phyloP scores from a whole-genome alignment of 225 moss, liverwort and hornwort genomes.

The Pseudisothecium myosuroides region DNA sequence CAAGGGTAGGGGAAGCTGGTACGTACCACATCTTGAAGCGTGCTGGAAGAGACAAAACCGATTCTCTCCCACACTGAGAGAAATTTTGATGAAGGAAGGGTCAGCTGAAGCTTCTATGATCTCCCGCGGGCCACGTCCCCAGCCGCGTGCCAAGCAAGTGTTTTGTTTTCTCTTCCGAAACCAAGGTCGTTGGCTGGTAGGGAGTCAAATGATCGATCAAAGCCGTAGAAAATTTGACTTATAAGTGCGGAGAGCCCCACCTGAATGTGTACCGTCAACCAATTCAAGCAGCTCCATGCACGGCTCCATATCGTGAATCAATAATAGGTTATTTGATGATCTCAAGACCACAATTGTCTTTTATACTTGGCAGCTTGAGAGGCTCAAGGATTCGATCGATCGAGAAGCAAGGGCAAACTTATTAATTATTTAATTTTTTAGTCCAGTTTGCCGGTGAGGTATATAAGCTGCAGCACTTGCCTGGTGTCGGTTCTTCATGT shows the following conservation, averaged over 20 bases:
- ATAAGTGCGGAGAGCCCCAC: neutral
- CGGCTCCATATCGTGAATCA: neutral
- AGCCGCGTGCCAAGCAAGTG: neutral
- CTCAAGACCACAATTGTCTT: neutral
- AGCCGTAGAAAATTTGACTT: neutral
- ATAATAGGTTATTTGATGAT: neutral
- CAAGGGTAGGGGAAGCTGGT: neutral
- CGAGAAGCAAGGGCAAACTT: neutral
- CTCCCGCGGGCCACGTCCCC: neutral
- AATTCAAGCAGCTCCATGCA: neutral
- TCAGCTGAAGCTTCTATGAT: neutral
- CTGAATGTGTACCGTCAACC: neutral
- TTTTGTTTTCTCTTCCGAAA: neutral
- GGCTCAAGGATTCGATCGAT: neutral
- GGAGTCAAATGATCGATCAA: neutral
- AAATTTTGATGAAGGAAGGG: neutral
- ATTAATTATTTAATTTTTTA: neutral
- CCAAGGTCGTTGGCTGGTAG: neutral
- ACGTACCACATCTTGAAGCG: slow-evolving; percentile 2
- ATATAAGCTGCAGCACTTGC: neutral
- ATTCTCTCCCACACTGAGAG: neutral
- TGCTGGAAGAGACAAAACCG: slow-evolving; percentile 10
- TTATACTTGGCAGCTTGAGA: neutral
- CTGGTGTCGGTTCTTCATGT: neutral
- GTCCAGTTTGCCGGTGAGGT: neutral